Base-by-base conservation (phyloP, 108 stramenopile species). In the Skeletonema tropicum region DNA sequence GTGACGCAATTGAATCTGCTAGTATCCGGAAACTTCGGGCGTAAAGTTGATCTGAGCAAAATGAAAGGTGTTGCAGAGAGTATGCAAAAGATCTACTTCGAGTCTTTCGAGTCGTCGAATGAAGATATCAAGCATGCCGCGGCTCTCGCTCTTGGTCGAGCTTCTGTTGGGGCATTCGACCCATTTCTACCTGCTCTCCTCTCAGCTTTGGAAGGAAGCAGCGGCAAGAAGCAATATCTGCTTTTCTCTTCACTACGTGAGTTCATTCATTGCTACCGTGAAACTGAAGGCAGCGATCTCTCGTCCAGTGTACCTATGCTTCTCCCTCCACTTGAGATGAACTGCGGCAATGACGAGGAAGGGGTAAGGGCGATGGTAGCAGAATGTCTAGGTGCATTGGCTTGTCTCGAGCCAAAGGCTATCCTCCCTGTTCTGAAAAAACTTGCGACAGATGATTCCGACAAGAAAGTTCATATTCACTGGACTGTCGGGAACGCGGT, bases 111-210 rank as follows among this genome's bases (percentile, higher is more conserved):
- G 19, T 88, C 88, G 15, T 32, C 85, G 5, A 85, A 86, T 29
- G 98, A 99, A 63, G 98, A 99, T 48, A 74, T 88, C 66, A 98
- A 97, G 82, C 80, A 96, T 64, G 98, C 97, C 21, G 96, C 99
- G 2, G 96, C 97, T 8, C 93, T 89, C 75, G 94, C 97, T 13
- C 64, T 99, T 14, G 99, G 99, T 6, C 87, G 89, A 57, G 87
- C 96, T 25, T 78, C 96, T 23, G 94, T 95, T 14, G 95, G 97
- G 11, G 85, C 94, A 65, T 86, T 87, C 60, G 62, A 74, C 65
- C 74, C 73, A 63, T 96, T 97, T 71, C 79, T 98, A 48, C 96
- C 97, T 29, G 83, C 79, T 7, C 90, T 99, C 73, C 89, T 98
- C 21, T 64, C 85, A 14, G 88, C 93, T 8, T 73, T 98, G 48